Conservation (phyloP, 371 early-diverging fungal species). For the Lichtheimia ornata region DNA sequence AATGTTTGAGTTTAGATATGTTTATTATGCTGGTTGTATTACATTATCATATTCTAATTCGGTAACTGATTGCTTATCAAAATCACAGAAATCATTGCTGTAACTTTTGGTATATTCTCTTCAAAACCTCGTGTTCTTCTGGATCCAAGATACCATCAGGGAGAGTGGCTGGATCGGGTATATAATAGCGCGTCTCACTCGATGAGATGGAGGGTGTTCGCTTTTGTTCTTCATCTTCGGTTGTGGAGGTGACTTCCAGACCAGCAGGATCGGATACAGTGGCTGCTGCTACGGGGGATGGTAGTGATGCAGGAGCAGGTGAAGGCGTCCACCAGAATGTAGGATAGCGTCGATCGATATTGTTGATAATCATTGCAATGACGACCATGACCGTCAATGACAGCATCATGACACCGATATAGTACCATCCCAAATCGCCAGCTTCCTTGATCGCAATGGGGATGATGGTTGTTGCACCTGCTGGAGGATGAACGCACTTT, state of each 20-base stretch:
- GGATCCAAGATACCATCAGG: neutral
- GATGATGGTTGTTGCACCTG: slow-evolving; percentile 70
- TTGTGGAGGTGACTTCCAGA: neutral
- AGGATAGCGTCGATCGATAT: slow-evolving; percentile 68
- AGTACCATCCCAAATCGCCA: slow-evolving; percentile 59
- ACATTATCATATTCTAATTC: too few relatives aligned
- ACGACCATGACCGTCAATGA: slow-evolving; percentile 54
- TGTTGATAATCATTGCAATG: slow-evolving; percentile 69
- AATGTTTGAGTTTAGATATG: too few relatives aligned
- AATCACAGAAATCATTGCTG: too few relatives aligned
- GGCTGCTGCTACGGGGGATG: too few relatives aligned
- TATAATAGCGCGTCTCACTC: neutral
- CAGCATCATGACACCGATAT: slow-evolving; percentile 58
- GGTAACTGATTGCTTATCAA: too few relatives aligned
- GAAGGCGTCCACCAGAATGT: slow-evolving; percentile 64
- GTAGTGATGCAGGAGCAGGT: neutral
- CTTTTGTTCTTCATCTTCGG: neutral
- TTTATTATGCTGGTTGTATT: too few relatives aligned
- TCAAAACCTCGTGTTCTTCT: slow-evolving; percentile 5
- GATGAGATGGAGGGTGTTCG: neutral
- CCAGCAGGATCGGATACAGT: too few relatives aligned
- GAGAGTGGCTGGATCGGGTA: neutral
- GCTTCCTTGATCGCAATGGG: slow-evolving; percentile 50
- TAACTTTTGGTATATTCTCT: neutral
- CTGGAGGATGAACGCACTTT: slow-evolving; percentile 77